These are phyloP conservation scores for Bonia amplexicaulis DNA, from an alignment of 176 grass and related monocot species.

Conservation along the genomic window DNA sequence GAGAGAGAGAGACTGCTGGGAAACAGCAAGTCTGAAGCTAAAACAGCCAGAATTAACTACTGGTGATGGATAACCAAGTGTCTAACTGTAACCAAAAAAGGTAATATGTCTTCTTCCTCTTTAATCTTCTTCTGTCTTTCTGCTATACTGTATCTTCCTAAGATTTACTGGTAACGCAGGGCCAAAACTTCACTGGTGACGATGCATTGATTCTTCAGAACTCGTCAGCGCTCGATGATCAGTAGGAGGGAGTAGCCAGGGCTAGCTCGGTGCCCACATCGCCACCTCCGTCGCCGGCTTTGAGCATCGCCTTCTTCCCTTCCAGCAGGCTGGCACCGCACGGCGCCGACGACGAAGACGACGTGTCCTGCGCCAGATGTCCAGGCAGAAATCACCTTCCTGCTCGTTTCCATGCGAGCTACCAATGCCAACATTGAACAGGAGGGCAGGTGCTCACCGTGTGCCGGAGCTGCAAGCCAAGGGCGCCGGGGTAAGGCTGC, in stretches of 20 bases:
- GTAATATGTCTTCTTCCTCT: neutral
- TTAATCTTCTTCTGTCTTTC: slow-evolving; percentile 4
- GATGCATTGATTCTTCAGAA: neutral
- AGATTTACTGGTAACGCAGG: neutral
- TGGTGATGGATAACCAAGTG: neutral
- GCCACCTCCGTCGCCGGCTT: neutral
- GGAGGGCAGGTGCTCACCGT: neutral
- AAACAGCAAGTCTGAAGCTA: neutral
- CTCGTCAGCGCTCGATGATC: neutral
- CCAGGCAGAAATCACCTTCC: neutral
- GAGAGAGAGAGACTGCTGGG: too few species aligned
- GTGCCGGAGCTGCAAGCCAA: slow-evolving; percentile 4
- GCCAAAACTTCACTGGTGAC: slow-evolving; percentile 2
- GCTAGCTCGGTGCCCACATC: slow-evolving; percentile 46
- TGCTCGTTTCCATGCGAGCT: neutral
- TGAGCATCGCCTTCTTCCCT: slow-evolving; percentile 5
- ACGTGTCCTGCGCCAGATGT: neutral
- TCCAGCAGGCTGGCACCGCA: neutral
- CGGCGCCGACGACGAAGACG: neutral
- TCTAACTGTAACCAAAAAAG: neutral
- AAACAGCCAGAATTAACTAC: neutral
- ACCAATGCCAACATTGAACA: neutral
- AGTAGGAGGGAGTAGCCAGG: slow-evolving; percentile 39
- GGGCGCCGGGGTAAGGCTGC: neutral
- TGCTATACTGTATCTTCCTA: neutral